Evolutionary conservation across 768 basidiomycete species (phyloP).

Genomic region (Cubamyces lactineus): DNA sequence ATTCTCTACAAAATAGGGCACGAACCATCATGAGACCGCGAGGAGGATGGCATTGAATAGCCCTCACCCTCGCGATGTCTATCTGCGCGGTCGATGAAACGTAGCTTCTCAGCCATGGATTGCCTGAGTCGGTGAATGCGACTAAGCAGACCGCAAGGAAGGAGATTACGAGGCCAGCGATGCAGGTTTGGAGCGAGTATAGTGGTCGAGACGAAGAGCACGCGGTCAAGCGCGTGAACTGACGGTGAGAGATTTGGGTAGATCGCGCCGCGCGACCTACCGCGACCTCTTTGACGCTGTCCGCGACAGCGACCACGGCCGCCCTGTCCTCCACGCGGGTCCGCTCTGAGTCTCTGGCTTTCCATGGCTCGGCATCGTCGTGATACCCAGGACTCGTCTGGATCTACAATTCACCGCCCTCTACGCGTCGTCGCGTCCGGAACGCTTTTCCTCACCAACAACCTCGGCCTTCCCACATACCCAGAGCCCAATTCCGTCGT

Average conservation of each 20-base stretch:
- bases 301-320: constrained; percentile 14
- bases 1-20: not conserved
- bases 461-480: constrained; percentile 61
- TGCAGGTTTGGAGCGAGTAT: not conserved
- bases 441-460: constrained; percentile 79
- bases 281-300: constrained; percentile 6
- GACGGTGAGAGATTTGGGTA: no score
- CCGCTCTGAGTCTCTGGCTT: not conserved
- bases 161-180: no score
- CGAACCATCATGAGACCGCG: constrained; percentile 18
- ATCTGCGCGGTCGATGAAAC: no score
- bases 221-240: not conserved
- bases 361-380: constrained; percentile 36
- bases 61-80: constrained; percentile 17
- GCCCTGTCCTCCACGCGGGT: constrained; percentile 6
- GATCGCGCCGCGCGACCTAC: not conserved
- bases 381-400: constrained; percentile 30
- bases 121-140: no score
- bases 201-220: not conserved
- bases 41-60: constrained; percentile 6
- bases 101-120: no score
- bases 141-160: no score
- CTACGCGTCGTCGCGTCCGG: constrained; percentile 80
- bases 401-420: constrained; percentile 33
- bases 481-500: constrained; percentile 59